Evolutionary conservation across 352 stramenopile genomes (phyloP).

Genomic region (Phytophthora chlamydospora): DNA sequence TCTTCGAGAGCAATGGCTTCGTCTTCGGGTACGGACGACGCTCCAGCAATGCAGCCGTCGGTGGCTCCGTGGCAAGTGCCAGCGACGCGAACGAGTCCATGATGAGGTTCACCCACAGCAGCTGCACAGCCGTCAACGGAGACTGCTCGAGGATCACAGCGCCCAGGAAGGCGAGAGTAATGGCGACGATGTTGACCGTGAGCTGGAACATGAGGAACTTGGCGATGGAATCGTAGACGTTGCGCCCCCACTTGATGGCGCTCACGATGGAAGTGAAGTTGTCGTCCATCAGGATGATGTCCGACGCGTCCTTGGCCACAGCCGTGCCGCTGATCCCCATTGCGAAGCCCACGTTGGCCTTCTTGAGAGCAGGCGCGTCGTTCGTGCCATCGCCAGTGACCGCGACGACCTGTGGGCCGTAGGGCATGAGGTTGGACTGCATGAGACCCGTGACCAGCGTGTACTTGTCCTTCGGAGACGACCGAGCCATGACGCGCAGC

Average conservation of each 20-base stretch:
- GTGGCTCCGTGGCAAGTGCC: conserved; percentile 94
- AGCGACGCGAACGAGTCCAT: conserved; percentile 98
- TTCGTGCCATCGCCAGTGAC: conserved; percentile 98
- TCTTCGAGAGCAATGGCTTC: conserved; percentile 92
- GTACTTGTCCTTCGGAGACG: conserved; percentile 97
- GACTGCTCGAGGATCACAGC: conserved; percentile 79
- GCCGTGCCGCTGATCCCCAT: conserved; percentile 97
- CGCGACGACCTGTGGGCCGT: conserved; percentile 91
- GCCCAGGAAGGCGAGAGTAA: conserved; percentile 92
- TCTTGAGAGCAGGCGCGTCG: conserved; percentile 96
- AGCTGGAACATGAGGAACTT: conserved; percentile 99
- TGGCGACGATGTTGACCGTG: conserved; percentile 96
- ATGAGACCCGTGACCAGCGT: conserved; percentile 95
- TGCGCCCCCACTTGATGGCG: conserved; percentile 95
- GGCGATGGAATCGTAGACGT: conserved; percentile 96
- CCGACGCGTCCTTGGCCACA: conserved; percentile 95
- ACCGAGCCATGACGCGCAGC: conserved; percentile 92
- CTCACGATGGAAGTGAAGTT: conserved; percentile 97
- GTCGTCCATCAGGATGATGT: conserved; percentile 98
- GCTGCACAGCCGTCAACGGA: conserved; percentile 95
- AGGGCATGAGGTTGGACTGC: conserved; percentile 76
- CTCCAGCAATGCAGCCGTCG: conserved; percentile 90
- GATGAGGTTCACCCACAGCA: conserved; percentile 99
- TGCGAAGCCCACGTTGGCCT: conserved; percentile 96
- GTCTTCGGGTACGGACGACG: conserved; percentile 93